Conservation (phyloP, 1,284 basidiomycete species). For the Cryptococcus hybrid region DNA sequence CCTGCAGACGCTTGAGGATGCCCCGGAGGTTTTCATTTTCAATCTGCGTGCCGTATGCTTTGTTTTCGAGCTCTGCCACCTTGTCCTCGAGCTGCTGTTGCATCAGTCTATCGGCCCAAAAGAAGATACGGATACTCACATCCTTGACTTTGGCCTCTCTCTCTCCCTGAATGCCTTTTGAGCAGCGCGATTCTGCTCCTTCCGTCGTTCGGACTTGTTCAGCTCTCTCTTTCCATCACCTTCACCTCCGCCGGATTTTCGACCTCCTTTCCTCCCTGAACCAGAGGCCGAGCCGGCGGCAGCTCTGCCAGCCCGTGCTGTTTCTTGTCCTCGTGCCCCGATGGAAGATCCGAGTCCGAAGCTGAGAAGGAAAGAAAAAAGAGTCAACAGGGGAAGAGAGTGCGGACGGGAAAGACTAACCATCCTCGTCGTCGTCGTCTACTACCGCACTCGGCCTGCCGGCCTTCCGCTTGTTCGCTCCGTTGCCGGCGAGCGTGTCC, state of each 20-base stretch:
- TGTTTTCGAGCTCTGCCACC: constrained; percentile 46
- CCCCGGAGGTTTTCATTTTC: constrained; percentile 51
- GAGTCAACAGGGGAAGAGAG: neutral
- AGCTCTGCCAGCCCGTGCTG: constrained; percentile 20
- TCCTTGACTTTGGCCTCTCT: constrained; percentile 49
- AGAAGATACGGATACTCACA: constrained; percentile 26
- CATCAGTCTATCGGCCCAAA: constrained; percentile 4
- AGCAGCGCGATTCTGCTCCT: constrained; percentile 52
- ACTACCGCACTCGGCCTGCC: constrained; percentile 7
- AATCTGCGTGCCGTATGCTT: constrained; percentile 42
- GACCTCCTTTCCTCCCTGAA: constrained; percentile 22
- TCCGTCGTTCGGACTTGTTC: constrained; percentile 45
- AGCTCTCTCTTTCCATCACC: constrained; percentile 17
- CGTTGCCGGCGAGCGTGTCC: neutral
- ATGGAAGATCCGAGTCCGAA: constrained; percentile 26
- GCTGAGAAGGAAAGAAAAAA: constrained; percentile 16
- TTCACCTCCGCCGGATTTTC: constrained; percentile 23
- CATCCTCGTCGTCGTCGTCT: constrained; percentile 32
- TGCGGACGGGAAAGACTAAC: constrained; percentile 11
- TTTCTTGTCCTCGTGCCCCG: constrained; percentile 44
- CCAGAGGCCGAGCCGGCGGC: neutral
- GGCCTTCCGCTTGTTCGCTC: constrained; percentile 39
- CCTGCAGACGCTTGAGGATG: constrained; percentile 47
- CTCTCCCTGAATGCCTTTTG: constrained; percentile 52
- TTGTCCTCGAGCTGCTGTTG: constrained; percentile 47